phyloP scores from a whole-genome alignment of 83 land plant species.

The Diphasiastrum complanatum region DNA sequence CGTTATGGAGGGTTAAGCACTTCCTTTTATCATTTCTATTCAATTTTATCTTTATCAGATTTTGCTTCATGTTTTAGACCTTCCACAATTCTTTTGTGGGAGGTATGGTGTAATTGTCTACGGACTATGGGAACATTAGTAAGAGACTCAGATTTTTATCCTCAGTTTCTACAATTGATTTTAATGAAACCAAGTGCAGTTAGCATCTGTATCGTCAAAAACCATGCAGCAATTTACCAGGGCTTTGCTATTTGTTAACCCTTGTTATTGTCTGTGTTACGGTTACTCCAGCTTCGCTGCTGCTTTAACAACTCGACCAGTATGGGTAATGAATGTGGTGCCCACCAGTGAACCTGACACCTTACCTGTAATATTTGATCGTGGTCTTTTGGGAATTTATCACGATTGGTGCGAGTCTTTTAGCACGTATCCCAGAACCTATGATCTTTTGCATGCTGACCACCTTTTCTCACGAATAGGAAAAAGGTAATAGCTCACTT shows the following conservation, averaged over 20 bases:
- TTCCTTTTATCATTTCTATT: neutral
- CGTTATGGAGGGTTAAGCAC: slow-evolving; percentile 18
- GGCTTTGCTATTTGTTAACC: neutral
- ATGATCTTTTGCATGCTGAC: slow-evolving; percentile 21
- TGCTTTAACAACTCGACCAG: slow-evolving; percentile 7
- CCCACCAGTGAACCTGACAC: slow-evolving; percentile 18
- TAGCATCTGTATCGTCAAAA: too few species aligned
- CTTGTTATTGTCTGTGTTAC: neutral
- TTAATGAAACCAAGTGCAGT: too few species aligned
- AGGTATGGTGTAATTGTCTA: too few species aligned
- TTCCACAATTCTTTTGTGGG: neutral
- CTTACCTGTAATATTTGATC: slow-evolving; percentile 18
- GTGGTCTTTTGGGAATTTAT: slow-evolving; percentile 16
- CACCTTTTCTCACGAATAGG: slow-evolving; percentile 5
- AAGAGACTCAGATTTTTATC: neutral
- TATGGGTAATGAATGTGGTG: slow-evolving; percentile 22
- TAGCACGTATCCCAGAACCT: slow-evolving; percentile 19
- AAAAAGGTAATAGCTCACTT: slow-evolving; percentile 4
- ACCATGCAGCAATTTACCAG: neutral
- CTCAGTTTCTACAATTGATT: neutral
- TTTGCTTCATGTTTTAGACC: neutral
- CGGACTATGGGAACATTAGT: neutral
- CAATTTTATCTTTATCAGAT: neutral
- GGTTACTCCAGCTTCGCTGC: slow-evolving; percentile 18
- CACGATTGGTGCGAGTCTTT: slow-evolving; percentile 26